A percentile compares a stretch with the other conserved stretches of the same genome.
These are phyloP conservation scores for Amanita pallidorosea DNA, from an alignment of 768 basidiomycete species.

Conservation along the genomic window DNA sequence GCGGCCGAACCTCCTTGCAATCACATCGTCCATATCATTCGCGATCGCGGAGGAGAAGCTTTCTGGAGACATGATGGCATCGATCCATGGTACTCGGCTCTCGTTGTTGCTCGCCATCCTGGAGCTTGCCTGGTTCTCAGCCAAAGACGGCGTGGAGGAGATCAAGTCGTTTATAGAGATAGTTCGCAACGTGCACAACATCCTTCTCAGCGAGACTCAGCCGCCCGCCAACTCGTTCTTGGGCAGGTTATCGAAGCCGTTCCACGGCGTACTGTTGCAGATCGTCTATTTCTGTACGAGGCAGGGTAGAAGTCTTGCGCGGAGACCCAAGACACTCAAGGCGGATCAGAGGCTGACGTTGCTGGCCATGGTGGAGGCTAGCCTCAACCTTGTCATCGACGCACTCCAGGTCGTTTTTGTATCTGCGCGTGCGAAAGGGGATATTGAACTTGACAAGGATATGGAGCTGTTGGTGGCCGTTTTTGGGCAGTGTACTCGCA, in stretches of 20 bases:
- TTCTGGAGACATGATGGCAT: conserved; percentile 75
- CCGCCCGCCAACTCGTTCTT: conserved; percentile 67
- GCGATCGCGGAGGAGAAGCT: conserved; percentile 60
- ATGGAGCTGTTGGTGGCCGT: conserved; percentile 74
- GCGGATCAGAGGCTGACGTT: conserved; percentile 55
- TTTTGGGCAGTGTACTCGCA: conserved; percentile 71
- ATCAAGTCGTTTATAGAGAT: conserved; percentile 51
- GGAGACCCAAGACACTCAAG: conserved; percentile 37
- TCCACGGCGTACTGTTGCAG: conserved; percentile 75
- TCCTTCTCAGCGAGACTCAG: conserved; percentile 67
- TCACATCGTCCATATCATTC: conserved; percentile 55
- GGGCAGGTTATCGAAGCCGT: conserved; percentile 48
- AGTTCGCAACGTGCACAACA: conserved; percentile 45
- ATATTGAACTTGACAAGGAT: conserved; percentile 65
- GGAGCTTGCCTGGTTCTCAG: conserved; percentile 73
- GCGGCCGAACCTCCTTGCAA: conserved; percentile 41
- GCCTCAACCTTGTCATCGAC: conserved; percentile 57
- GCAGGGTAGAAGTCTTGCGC: conserved; percentile 43
- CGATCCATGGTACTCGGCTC: conserved; percentile 68
- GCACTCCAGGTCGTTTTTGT: conserved; percentile 56
- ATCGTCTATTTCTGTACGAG: conserved; percentile 70
- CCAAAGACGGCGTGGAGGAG: conserved; percentile 41
- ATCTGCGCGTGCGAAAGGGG: conserved; percentile 42
- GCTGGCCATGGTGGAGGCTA: conserved; percentile 47
- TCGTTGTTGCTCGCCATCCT: conserved; percentile 64